Evolutionary conservation across 2,329 filamentous ascomycete species (phyloP), one percentile per base, ranked within the genome.

Genomic region (Kalmusia sp.): DNA sequence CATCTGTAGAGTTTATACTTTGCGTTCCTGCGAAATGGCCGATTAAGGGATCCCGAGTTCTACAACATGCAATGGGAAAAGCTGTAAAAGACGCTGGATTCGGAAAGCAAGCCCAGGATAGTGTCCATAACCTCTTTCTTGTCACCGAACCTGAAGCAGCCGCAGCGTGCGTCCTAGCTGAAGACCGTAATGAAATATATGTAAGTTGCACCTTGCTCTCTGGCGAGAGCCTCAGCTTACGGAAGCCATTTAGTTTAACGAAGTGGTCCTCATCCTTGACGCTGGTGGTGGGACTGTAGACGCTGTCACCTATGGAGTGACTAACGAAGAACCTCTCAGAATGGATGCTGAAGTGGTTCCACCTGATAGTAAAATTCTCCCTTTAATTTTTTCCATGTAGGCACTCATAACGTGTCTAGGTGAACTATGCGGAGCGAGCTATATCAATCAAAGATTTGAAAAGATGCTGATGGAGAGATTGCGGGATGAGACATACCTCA

Each of bases 401-500:
- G n/a, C 7, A 34, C 9, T 21, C 4, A 19, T 52, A 48, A 52
- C 24, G 15, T 12, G 6, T 14, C 15, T 19, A 59, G 71, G 71
- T 31, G 58, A 54, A n/a, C 54, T 69, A 5, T 66, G 64, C 38
- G 71, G 70, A 27, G 69, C 66, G 1, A 69, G 65, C 47, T 71
- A 63, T 39, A 55, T 74, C 12, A 71, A 74, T 54, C 57, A 71
- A 34, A 57, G 39, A 22, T 71, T 71, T 37, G 55, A 63, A 12
- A 50, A 52, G 25, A 35, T 53, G 5, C 46, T 69, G 9, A 30
- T 38, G 30, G 43, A 58, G n/a, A 49, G 39, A 19, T 51, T 71
- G 24, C 39, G 41, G 11, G 45, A 57, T 8, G 68, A 72, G 34
- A 56, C 50, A 22, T 62, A 68, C 28, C 47, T 63, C 0, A 48